Conservation (phyloP, 495 filamentous ascomycete genomes). For the Penicillium daleae region DNA sequence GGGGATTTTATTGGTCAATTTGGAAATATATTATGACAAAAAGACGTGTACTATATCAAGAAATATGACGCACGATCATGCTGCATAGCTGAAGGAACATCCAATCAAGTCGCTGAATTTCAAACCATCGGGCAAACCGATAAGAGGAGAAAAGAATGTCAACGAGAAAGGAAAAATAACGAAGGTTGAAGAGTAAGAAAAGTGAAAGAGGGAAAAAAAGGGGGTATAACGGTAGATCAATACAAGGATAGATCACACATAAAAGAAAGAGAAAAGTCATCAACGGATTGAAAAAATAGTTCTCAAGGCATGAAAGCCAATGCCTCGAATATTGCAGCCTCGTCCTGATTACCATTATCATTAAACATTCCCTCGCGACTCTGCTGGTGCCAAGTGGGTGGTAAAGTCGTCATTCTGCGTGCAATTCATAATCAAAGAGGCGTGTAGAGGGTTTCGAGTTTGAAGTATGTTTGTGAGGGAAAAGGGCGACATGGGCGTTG, state of each 20-base stretch:
- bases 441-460: conserved; percentile 13
- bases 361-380: conserved; percentile 38
- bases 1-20: background rate
- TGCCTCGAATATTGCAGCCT: conserved; percentile 17
- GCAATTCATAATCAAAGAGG: conserved; percentile 34
- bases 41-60: conserved; percentile 11
- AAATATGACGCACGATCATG: conserved; percentile 1
- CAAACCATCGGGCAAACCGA: background rate
- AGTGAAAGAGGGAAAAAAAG: conserved; percentile 14
- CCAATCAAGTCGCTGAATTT: conserved; percentile 1
- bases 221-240: conserved; percentile 39
- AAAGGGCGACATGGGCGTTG: conserved; percentile 9
- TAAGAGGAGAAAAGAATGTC: background rate
- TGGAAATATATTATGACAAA: conserved; percentile 3
- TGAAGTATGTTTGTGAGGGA: conserved; percentile 6
- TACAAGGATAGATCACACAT: conserved; percentile 30
- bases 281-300: background rate
- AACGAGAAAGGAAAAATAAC: conserved; percentile 1
- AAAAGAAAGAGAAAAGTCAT: conserved; percentile 17
- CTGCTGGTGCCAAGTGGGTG: conserved; percentile 29
- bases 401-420: conserved; percentile 36
- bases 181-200: conserved; percentile 1
- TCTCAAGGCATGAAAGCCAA: conserved; percentile 8
- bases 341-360: conserved; percentile 46
- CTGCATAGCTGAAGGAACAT: conserved; percentile 2